Base-by-base conservation (phyloP, 805 yeast genomes). In the Starmerella bacillaris region DNA sequence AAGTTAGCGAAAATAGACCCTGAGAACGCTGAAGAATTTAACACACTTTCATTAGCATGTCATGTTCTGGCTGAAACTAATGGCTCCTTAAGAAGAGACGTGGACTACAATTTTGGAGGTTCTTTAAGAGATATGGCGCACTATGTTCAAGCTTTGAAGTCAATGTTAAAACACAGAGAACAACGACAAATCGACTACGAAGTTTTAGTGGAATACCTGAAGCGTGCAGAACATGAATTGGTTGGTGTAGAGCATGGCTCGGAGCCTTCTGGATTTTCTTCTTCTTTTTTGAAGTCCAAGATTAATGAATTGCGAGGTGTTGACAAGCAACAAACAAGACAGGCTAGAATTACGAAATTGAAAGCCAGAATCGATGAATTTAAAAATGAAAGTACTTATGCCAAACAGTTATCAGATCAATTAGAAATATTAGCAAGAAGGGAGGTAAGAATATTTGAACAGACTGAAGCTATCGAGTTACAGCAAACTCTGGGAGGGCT, bases 111-210 rank as follows among this genome's bases (percentile, higher is more conserved):
- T 27, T 89, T 80, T 49, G 64, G 82, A 33, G 78, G 79, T 2
- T 72, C 92, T 9, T 58, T 89, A 44, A 76, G 78, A 45, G 96
- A 89, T 55, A 65, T 89, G 56, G 82, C 86, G 42, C 84, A 79
- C 56, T 89, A 78, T 47, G 68, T 76, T 30, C 61, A 59, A 33
- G 69, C 77, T 17, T 58, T 78, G 45, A 72, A 72, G 48, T 70
- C 66, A 41, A 59, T 86, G 39, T 68, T 89, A 36, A 83, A 77
- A 50, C 64, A 78, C 37, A 82, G 86, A 44, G 96, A 86, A 50
- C 83, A 82, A 51, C 84, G 84, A 54, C 84, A 79, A 47, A 68
- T 86, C 19, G 98, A 86, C 53, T 74, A 76, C 49, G 95, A 89
- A 51, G 92, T 78, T 34, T 61, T 86, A 30, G 68, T 71, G 27